Conservation (phyloP, 352 stramenopile species). For the Phytophthora megakarya region DNA sequence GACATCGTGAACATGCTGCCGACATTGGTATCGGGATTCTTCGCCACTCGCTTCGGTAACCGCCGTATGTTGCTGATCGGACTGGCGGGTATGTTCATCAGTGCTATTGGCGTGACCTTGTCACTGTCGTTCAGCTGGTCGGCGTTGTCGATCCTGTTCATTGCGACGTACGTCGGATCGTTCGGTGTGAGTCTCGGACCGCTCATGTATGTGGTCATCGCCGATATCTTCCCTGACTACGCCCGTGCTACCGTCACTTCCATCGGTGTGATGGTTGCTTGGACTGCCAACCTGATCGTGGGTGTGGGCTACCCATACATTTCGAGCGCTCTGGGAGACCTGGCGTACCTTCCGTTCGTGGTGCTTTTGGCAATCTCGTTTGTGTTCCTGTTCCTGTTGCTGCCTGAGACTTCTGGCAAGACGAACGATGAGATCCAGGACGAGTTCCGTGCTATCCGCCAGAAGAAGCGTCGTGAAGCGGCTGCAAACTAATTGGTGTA, state of each 20-base stretch:
- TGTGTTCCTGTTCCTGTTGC: constrained; percentile 36
- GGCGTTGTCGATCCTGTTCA: constrained; percentile 46
- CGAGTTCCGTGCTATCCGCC: constrained; percentile 44
- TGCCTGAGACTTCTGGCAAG: constrained; percentile 53
- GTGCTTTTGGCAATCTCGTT: constrained; percentile 35
- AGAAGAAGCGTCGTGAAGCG: constrained; percentile 23
- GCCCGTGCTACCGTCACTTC: constrained; percentile 45
- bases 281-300: constrained; percentile 46
- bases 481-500: constrained; percentile 6
- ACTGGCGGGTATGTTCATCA: constrained; percentile 43
- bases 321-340: constrained; percentile 33
- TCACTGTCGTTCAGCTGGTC: constrained; percentile 35
- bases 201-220: constrained; percentile 52
- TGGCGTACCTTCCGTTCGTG: constrained; percentile 45
- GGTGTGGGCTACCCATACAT: constrained; percentile 60
- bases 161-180: constrained; percentile 36
- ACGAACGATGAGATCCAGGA: constrained; percentile 58
- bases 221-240: constrained; percentile 48
- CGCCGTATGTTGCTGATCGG: constrained; percentile 41
- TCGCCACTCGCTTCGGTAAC: constrained; percentile 40
- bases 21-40: constrained; percentile 37
- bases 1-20: constrained; percentile 47
- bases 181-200: constrained; percentile 41
- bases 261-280: constrained; percentile 41
- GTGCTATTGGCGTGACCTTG: constrained; percentile 41